Evolutionary conservation across 1,284 basidiomycete species (phyloP).

Genomic region (Irpex sp.): DNA sequence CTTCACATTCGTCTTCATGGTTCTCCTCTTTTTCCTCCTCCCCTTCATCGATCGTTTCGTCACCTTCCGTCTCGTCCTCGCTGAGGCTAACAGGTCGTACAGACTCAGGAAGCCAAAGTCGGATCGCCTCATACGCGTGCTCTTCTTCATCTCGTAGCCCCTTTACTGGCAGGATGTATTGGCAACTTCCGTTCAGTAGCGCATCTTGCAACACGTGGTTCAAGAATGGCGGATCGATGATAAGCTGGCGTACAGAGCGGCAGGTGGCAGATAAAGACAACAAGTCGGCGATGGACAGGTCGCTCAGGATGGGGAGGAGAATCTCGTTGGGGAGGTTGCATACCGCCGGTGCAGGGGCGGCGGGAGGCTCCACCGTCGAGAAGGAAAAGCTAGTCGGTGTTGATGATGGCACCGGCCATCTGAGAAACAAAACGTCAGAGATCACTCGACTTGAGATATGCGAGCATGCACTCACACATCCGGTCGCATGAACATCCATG

Average conservation of each 20-base stretch:
- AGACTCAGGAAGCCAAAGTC: constrained; percentile 6
- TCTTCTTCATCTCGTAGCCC: constrained; percentile 2
- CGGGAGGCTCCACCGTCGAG: not conserved
- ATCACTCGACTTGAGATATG: too few species aligned
- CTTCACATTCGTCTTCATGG: too few species aligned
- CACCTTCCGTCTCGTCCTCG: not conserved
- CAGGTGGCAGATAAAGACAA: constrained; percentile 3
- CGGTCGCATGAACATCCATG: constrained; percentile 12
- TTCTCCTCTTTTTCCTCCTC: not conserved
- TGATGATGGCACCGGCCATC: constrained; percentile 1
- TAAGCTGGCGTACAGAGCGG: constrained; percentile 3
- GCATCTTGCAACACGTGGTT: constrained; percentile 6
- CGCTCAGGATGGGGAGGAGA: constrained; percentile 7
- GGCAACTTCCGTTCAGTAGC: constrained; percentile 3
- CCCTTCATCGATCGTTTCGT: not conserved
- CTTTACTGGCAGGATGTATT: constrained; percentile 6
- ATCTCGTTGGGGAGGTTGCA: constrained; percentile 9
- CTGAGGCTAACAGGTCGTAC: not conserved
- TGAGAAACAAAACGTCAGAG: not conserved
- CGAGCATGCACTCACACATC: constrained; percentile 5
- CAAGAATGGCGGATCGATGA: constrained; percentile 4
- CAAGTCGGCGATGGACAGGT: constrained; percentile 1
- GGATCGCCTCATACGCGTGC: constrained; percentile 5
- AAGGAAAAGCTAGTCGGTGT: not conserved
- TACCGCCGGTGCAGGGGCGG: not conserved